Percentiles rank a stretch among this genome's conserved stretches.
Evolutionary conservation across 176 grass and related monocot genomes (phyloP).

Genomic region (Chloris gayana): DNA sequence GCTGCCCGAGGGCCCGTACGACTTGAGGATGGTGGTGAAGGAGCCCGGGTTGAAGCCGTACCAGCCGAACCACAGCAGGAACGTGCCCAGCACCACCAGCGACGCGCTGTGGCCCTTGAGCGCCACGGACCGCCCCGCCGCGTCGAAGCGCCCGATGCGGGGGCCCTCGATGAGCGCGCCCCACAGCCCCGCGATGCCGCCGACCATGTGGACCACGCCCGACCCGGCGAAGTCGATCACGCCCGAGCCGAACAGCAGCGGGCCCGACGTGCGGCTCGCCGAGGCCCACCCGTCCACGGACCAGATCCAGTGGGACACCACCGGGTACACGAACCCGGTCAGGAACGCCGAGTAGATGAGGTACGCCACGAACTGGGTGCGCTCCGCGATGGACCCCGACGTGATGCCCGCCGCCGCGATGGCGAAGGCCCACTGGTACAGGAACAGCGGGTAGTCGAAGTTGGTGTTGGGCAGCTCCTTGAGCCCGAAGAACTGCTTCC

Average conservation of each 20-base stretch:
- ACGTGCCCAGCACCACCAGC: conserved; percentile 89
- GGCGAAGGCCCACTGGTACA: conserved; percentile 99
- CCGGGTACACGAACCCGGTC: conserved; percentile 85
- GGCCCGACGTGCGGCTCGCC: conserved; percentile 41
- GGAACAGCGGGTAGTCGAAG: conserved; percentile 86
- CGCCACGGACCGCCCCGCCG: conserved; percentile 69
- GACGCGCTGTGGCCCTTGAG: conserved; percentile 89
- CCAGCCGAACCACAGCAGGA: conserved; percentile 96
- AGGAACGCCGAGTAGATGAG: conserved; percentile 96
- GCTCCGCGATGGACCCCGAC: conserved; percentile 87
- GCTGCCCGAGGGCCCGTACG: conserved; percentile 65
- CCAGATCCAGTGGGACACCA: conserved; percentile 98
- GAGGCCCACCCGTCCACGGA: conserved; percentile 81
- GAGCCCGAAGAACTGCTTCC: conserved; percentile 91
- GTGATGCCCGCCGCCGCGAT: conserved; percentile 98
- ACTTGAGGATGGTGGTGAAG: conserved; percentile 76
- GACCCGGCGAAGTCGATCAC: conserved; percentile 98
- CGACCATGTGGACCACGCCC: conserved; percentile 94
- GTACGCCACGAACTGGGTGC: conserved; percentile 92
- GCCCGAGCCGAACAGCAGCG: conserved; percentile 76
- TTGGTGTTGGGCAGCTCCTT: conserved; percentile 58
- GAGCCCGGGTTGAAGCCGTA: conserved; percentile 95
- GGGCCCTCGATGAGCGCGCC: conserved; percentile 93
- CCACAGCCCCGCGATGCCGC: conserved; percentile 89
- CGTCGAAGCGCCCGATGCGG: conserved; percentile 79